Conservation (phyloP, 2,329 filamentous ascomycete genomes). For the Lachnellula subtilissima region DNA sequence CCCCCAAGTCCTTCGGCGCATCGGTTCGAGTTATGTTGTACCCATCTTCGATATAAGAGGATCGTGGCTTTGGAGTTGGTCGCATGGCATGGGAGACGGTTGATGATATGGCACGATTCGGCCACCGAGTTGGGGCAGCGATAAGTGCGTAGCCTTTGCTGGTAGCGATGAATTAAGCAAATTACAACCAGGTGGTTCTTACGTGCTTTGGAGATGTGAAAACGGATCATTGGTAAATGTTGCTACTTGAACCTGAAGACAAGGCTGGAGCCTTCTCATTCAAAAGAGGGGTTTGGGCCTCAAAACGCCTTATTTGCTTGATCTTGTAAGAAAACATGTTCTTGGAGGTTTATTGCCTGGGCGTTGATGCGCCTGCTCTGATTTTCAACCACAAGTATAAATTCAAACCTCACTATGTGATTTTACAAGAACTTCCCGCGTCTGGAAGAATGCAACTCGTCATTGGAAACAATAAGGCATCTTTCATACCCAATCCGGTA, state of each 20-base stretch:
- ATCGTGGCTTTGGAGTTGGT: slow-evolving; percentile 41
- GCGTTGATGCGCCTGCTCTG: background rate
- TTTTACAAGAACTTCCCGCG: no score
- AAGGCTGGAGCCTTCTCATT: background rate
- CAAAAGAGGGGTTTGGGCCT: background rate
- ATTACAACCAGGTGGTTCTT: slow-evolving; percentile 27
- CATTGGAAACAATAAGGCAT: no score
- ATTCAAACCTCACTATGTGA: no score
- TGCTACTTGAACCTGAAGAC: background rate
- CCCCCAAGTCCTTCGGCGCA: slow-evolving; percentile 93
- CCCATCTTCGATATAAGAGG: slow-evolving; percentile 88
- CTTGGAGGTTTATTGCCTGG: background rate
- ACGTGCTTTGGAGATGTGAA: background rate
- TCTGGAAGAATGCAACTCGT: no score
- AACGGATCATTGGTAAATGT: background rate
- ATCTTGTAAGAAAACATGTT: background rate
- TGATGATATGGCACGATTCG: slow-evolving; percentile 56
- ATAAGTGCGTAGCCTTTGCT: slow-evolving; percentile 48
- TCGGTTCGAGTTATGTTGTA: slow-evolving; percentile 97
- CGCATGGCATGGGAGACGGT: slow-evolving; percentile 51
- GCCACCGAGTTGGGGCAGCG: slow-evolving; percentile 46
- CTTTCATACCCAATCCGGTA: no score
- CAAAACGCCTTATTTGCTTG: background rate
- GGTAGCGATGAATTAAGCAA: slow-evolving; percentile 50
- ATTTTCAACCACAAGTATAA: background rate